Percentiles rank a stretch among this genome's conserved stretches.
Conservation (phyloP, 2,329 filamentous ascomycete species). For the Mariannaea sp. region DNA sequence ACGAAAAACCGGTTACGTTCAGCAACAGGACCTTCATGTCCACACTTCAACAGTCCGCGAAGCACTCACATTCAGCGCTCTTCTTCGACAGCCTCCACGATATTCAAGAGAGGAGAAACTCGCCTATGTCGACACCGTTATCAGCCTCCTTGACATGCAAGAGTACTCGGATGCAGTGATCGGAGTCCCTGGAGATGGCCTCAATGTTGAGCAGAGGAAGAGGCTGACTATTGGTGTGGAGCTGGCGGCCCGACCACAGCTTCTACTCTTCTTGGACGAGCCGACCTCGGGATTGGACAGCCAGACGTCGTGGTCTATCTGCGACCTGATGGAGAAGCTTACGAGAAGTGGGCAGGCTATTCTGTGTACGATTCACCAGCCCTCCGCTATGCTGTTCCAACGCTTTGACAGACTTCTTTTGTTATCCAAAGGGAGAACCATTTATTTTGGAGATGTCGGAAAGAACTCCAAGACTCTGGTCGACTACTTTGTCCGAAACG, state of each 20-base stretch:
- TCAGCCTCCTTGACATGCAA: slow-evolving; percentile 64
- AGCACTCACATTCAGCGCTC: slow-evolving; percentile 78
- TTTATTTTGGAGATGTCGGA: slow-evolving; percentile 70
- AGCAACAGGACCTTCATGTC: slow-evolving; percentile 82
- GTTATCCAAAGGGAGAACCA: slow-evolving; percentile 64
- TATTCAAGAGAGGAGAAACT: slow-evolving; percentile 73
- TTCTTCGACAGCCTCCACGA: slow-evolving; percentile 76
- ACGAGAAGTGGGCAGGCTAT: slow-evolving; percentile 55
- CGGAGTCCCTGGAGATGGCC: slow-evolving; percentile 60
- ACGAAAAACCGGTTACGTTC: slow-evolving; percentile 78
- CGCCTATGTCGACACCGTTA: slow-evolving; percentile 79
- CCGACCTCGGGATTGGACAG: slow-evolving; percentile 63
- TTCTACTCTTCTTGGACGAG: slow-evolving; percentile 64
- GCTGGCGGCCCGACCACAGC: slow-evolving; percentile 55
- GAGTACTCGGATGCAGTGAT: slow-evolving; percentile 67
- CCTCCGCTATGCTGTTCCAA: slow-evolving; percentile 53
- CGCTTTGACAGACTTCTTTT: slow-evolving; percentile 63
- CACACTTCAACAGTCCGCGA: slow-evolving; percentile 82
- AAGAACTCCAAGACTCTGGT: slow-evolving; percentile 58
- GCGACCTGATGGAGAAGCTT: slow-evolving; percentile 62
- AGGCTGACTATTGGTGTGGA: slow-evolving; percentile 63
- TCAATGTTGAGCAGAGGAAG: slow-evolving; percentile 64
- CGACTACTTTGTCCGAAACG: slow-evolving; percentile 66
- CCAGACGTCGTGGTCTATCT: slow-evolving; percentile 64
- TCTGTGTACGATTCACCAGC: slow-evolving; percentile 57